Base-by-base conservation (phyloP, 805 yeast genomes). In the Myxozyma kluyveri region DNA sequence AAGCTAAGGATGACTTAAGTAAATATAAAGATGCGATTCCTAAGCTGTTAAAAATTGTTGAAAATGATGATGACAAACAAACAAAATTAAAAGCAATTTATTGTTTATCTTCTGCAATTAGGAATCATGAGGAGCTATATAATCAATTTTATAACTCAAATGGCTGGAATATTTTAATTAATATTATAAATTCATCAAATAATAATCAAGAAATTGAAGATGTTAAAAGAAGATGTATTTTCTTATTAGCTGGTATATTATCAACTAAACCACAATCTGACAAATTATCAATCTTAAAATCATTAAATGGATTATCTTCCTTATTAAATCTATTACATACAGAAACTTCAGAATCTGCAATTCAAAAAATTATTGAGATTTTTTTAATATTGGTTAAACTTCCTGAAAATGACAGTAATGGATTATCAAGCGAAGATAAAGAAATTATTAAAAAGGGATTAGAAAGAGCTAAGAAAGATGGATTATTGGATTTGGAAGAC, bases 91-190 rank as follows among this genome's bases (percentile, higher is more conserved):
- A 90, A 66, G 82, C 88, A 0, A 65, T 89, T 24, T 87, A 86
- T 65, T 96, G 97, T 0, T 69, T 91, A 17, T 79, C 95, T 0
- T 81, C 84, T 36, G 72, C 83, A 12, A 68, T 88, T 4, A 80
- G 95, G 64, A 90, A 91, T 69, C 83, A 81, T 63, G 68, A 71
- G 24, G 70, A 69, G 0, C 84, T 82, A 2, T 81, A 80, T 52
- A 69, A 71, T 3, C 65, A 72, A 54, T 91, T 93, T 62, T 78
- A 72, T 37, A 66, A 72, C 27, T 59, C 67, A 3, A 66, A 77
- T 17, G 97, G 97, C 6, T 84, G 95, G 84, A 70, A 72, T 12
- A 23, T 43, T 12, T 35, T 61, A 23, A 18, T 44, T 17, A 35
- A 38, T 6, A 37, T 59, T 12, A 47, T 59, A 27, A 24, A 36